A percentile compares a stretch with the other conserved stretches of the same genome.
Conservation (phyloP, 495 filamentous ascomycete species). For the Penicillium atrosanguineum region DNA sequence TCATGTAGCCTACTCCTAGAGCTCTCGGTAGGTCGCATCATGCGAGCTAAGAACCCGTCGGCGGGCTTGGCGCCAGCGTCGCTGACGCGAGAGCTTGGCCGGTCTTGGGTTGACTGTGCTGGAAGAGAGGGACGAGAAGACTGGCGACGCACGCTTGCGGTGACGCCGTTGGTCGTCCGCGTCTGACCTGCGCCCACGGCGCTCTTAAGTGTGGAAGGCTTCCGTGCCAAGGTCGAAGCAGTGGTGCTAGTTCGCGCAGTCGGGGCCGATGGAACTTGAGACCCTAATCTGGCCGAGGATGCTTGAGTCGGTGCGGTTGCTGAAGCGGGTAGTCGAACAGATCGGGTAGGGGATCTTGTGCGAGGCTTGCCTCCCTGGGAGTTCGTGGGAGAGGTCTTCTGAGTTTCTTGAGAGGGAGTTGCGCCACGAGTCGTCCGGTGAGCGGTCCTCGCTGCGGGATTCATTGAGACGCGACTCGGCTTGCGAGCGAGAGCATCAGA, state of each 20-base stretch:
- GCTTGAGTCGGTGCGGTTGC: slow-evolving; percentile 62
- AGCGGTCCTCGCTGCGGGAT: slow-evolving; percentile 25
- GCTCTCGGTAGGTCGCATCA: slow-evolving; percentile 87
- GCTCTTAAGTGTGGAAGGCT: slow-evolving; percentile 42
- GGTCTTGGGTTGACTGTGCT: slow-evolving; percentile 31
- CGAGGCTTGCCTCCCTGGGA: slow-evolving; percentile 49
- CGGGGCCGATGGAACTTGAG: slow-evolving; percentile 24
- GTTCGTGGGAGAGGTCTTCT: slow-evolving; percentile 24
- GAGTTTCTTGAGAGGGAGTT: slow-evolving; percentile 30
- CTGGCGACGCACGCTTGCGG: slow-evolving; percentile 32
- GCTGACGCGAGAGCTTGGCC: slow-evolving; percentile 43
- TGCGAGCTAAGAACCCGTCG: slow-evolving; percentile 78
- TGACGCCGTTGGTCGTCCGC: slow-evolving; percentile 21
- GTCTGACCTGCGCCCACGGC: slow-evolving; percentile 13
- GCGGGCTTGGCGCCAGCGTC: slow-evolving; percentile 43
- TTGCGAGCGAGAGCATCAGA: slow-evolving; percentile 28
- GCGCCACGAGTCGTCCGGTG: slow-evolving; percentile 31
- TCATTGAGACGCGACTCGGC: slow-evolving; percentile 33
- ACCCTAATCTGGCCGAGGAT: slow-evolving; percentile 54
- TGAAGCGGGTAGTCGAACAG: slow-evolving; percentile 59
- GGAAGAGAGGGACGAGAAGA: slow-evolving; percentile 41
- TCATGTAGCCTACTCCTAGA: slow-evolving; percentile 76
- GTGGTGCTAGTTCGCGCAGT: slow-evolving; percentile 45
- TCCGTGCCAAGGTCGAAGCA: slow-evolving; percentile 36
- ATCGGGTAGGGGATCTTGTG: slow-evolving; percentile 63